Evolutionary conservation across 78 protist genomes (phyloP).

Genomic region (Cavenderia fasciculata): DNA sequence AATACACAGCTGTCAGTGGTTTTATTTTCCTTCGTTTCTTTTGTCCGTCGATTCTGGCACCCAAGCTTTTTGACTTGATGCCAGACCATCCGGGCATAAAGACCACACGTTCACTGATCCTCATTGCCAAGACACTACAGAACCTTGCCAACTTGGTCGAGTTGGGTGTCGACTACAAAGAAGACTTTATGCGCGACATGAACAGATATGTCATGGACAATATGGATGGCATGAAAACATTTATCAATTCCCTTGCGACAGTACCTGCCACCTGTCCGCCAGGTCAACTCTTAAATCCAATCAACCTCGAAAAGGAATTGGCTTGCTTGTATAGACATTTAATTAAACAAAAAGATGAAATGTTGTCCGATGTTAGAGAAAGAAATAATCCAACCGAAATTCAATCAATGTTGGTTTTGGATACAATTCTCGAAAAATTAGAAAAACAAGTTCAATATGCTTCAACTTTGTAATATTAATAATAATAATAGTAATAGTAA

Average conservation of each 20-base stretch:
- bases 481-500: too few species aligned
- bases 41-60: conserved; percentile 89
- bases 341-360: conserved; percentile 38
- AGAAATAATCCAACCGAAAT: not conserved
- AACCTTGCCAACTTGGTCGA: conserved; percentile 86
- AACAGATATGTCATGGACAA: conserved; percentile 68
- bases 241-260: conserved; percentile 20
- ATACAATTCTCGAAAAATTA: not conserved
- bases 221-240: conserved; percentile 48
- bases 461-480: not conserved
- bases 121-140: conserved; percentile 89
- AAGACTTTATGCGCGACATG: conserved; percentile 80
- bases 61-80: conserved; percentile 86
- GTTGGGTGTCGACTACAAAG: conserved; percentile 80
- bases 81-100: conserved; percentile 69
- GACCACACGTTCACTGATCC: conserved; percentile 81
- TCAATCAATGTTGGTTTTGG: not conserved
- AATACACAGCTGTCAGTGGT: conserved; percentile 84
- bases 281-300: conserved; percentile 34
- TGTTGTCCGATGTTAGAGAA: conserved; percentile 2
- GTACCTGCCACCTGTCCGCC: conserved; percentile 45
- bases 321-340: conserved; percentile 58
- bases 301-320: conserved; percentile 57
- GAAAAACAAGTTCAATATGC: not conserved
- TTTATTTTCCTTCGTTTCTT: conserved; percentile 87